Percentiles rank a stretch among this genome's conserved stretches.
These are phyloP conservation scores for Globisporangium nagaii DNA, from an alignment of 352 stramenopile species.

Conservation along the genomic window DNA sequence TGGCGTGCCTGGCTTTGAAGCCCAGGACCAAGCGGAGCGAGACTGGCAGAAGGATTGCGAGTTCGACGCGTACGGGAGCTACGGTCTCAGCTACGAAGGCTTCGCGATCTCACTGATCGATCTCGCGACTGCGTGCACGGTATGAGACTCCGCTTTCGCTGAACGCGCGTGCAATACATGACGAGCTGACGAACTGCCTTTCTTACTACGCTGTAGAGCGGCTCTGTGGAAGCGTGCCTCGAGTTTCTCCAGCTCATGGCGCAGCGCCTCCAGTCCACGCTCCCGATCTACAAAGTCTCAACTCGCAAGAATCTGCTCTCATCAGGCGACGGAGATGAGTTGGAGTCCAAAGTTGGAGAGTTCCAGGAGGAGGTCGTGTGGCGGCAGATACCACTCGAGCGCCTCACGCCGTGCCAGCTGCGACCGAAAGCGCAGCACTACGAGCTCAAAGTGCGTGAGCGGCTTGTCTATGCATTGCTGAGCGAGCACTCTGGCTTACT, in stretches of 20 bases:
- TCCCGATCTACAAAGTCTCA: constrained; percentile 19
- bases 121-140: constrained; percentile 38
- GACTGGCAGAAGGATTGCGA: constrained; percentile 51
- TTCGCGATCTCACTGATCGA: constrained; percentile 50
- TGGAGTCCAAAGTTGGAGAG: background rate
- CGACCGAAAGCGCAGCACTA: constrained; percentile 26
- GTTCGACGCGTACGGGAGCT: constrained; percentile 32
- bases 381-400: constrained; percentile 25
- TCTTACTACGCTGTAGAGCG: constrained; percentile 16
- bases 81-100: constrained; percentile 37
- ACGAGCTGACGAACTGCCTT: background rate
- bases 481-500: background rate
- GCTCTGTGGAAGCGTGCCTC: constrained; percentile 30
- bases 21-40: constrained; percentile 25
- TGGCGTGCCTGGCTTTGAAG: constrained; percentile 32
- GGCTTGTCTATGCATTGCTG: background rate
- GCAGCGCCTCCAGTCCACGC: constrained; percentile 27
- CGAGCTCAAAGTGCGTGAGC: constrained; percentile 28
- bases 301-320: background rate
- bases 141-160: constrained; percentile 1
- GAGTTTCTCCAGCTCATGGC: constrained; percentile 43
- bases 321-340: background rate
- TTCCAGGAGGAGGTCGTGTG: constrained; percentile 18
- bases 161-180: background rate
- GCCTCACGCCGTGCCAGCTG: constrained; percentile 30